Evolutionary conservation across 2,329 filamentous ascomycete genomes (phyloP).

Genomic region (Apiospora saccharicola): DNA sequence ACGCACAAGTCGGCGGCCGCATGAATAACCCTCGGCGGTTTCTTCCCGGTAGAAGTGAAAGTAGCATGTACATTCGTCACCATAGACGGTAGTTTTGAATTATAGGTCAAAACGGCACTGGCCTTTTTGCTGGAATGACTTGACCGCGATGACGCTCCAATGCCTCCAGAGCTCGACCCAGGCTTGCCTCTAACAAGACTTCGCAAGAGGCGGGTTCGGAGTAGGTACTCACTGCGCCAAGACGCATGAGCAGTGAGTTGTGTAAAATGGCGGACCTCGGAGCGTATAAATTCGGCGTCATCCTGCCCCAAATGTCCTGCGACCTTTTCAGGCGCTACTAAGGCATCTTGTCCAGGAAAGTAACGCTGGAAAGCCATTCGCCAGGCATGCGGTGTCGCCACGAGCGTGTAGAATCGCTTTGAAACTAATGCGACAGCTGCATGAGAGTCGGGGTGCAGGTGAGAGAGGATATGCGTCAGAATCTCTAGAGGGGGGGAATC

Average conservation of each 20-base stretch:
- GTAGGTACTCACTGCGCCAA: conserved; percentile 94
- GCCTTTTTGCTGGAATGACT: conserved; percentile 67
- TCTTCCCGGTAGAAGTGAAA: conserved; percentile 74
- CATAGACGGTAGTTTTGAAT: conserved; percentile 80
- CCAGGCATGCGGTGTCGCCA: conserved; percentile 94
- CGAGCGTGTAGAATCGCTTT: conserved; percentile 82
- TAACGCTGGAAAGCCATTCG: conserved; percentile 89
- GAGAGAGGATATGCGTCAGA: conserved; percentile 87
- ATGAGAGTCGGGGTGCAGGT: conserved; percentile 86
- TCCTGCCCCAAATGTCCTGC: conserved; percentile 52
- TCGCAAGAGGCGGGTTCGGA: conserved; percentile 83
- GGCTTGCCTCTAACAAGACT: conserved; percentile 86
- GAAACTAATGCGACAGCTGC: conserved; percentile 85
- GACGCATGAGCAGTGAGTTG: conserved; percentile 85
- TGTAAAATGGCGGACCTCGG: conserved; percentile 81
- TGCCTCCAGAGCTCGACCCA: conserved; percentile 59
- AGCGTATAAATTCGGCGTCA: conserved; percentile 63
- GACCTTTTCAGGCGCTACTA: conserved; percentile 48
- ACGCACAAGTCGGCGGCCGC: conserved; percentile 80
- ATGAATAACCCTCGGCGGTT: conserved; percentile 80
- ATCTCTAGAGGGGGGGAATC: conserved; percentile 69
- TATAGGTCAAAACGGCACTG: conserved; percentile 82
- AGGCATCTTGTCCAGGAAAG: conserved; percentile 78
- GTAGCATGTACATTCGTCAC: conserved; percentile 82
- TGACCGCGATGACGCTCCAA: conserved; percentile 59